These are phyloP conservation scores for Arthrobotrys sinensis DNA, from an alignment of 2,329 filamentous ascomycete species.

Conservation along the genomic window DNA sequence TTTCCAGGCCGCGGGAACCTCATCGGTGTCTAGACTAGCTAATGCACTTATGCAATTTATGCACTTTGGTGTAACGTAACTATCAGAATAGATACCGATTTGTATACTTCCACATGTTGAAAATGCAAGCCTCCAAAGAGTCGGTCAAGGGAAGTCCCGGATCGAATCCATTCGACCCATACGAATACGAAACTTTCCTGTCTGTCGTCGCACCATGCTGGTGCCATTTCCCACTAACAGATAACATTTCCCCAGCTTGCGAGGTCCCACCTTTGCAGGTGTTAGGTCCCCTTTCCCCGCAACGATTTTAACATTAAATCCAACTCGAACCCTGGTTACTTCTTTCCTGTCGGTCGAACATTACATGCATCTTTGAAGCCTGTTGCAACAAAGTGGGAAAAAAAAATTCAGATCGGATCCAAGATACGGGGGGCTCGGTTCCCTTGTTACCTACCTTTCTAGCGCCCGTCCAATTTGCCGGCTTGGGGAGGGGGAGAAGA, in stretches of 20 bases:
- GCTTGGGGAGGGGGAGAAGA: background rate
- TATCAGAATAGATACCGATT: background rate
- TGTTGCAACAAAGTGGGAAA: constrained; percentile 5
- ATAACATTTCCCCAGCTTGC: constrained; percentile 7
- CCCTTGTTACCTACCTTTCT: constrained; percentile 3
- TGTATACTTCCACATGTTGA: background rate
- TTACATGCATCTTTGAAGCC: too few relatives aligned
- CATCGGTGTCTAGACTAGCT: too few relatives aligned
- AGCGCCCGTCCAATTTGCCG: constrained; percentile 1
- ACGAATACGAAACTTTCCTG: constrained; percentile 11
- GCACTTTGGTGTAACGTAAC: background rate
- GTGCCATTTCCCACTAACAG: constrained; percentile 3
- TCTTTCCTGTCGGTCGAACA: too few relatives aligned
- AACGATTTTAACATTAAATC: background rate
- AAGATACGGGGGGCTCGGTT: constrained; percentile 20
- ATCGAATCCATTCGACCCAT: constrained; percentile 14
- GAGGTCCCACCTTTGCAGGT: background rate
- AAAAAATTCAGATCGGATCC: constrained; percentile 1
- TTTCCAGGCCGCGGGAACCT: too few relatives aligned
- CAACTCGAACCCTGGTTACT: background rate
- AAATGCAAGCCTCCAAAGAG: too few relatives aligned
- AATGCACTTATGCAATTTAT: too few relatives aligned
- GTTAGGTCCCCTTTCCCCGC: background rate
- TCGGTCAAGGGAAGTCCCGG: background rate
- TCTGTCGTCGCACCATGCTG: constrained; percentile 11